Conservation (phyloP, 108 stramenopile genomes). For the Nitzschia sp. region DNA sequence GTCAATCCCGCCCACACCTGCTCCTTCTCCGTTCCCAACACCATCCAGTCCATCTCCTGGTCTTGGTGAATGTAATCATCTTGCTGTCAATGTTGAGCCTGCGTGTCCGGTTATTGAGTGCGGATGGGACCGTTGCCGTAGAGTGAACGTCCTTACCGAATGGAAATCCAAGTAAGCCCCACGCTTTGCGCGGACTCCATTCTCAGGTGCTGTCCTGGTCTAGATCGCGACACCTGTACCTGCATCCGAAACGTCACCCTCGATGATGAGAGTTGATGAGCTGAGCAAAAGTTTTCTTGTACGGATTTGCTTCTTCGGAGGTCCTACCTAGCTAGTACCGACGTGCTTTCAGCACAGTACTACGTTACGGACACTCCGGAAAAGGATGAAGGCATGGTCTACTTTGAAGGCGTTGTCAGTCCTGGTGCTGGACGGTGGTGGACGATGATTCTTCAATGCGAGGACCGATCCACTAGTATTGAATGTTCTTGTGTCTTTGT, state of each 20-base stretch:
- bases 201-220: constrained; percentile 10
- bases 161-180: constrained; percentile 4
- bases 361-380: not conserved
- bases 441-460: no score
- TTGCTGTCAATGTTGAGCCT: not conserved
- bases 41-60: constrained; percentile 1
- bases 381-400: not conserved
- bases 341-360: not conserved
- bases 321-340: constrained; percentile 4
- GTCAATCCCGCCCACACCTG: constrained; percentile 1
- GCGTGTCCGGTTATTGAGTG: constrained; percentile 21
- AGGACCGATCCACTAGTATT: no score
- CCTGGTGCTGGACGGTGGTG: constrained; percentile 2
- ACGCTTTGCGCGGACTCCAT: not conserved
- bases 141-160: constrained; percentile 18
- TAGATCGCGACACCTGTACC: constrained; percentile 8
- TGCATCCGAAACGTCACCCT: constrained; percentile 17
- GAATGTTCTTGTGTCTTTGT: no score
- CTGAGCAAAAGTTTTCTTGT: constrained; percentile 14
- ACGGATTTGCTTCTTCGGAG: constrained; percentile 7
- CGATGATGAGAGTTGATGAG: constrained; percentile 8
- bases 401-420: constrained; percentile 10
- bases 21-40: constrained; percentile 11
- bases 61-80: constrained; percentile 8
- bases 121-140: constrained; percentile 13